Evolutionary conservation across 2,329 filamentous ascomycete genomes (phyloP), one percentile per base, ranked within the genome.

Genomic region (Diaporthe sp.): DNA sequence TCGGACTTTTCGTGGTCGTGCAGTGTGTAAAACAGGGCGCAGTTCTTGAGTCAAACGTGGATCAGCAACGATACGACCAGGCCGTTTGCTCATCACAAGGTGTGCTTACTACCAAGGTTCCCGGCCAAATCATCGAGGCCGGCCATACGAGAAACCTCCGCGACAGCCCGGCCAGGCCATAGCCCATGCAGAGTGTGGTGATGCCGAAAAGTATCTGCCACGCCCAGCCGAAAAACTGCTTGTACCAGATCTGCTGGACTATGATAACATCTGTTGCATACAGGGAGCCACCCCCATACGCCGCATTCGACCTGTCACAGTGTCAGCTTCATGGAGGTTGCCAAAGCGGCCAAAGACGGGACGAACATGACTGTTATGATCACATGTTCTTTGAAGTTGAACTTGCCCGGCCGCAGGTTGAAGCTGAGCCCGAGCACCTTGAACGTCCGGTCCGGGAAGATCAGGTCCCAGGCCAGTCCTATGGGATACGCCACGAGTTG

Each of bases 351-450:
- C 39, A 51, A 4, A 68, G 34, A 58, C 13, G 28, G 34, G 15
- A 25, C 2, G 90, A 91, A 72, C 90, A 92, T 92, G 81, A 90
- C 88, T 34, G 91, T 90, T 78, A 92, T 90, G 53, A 91, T 84
- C 70, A 90, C 88, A 79, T 92, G 90, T 80, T 92, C 90, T 83
- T 92, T 92, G 81, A 87, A 88, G 82, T 91, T 92, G 83, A 92
- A 92, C 28, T 86, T 88, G 25, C 89, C 89, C 0, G 90, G 86
- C 76, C 87, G 87, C 46, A 92, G 83, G 78, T 90, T 91, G 81
- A 90, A 90, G 76, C 87, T 88, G 76, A 89, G 75, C 22, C 90
- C 89, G 73, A 86, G 87, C 10, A 90, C 75, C 49, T 85, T 88
- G 84, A 86, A 89, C 73, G 86, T 85, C 76, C 86, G 86, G 75